Conservation (phyloP, 352 stramenopile species). For the Pythium vanterpoolii region DNA sequence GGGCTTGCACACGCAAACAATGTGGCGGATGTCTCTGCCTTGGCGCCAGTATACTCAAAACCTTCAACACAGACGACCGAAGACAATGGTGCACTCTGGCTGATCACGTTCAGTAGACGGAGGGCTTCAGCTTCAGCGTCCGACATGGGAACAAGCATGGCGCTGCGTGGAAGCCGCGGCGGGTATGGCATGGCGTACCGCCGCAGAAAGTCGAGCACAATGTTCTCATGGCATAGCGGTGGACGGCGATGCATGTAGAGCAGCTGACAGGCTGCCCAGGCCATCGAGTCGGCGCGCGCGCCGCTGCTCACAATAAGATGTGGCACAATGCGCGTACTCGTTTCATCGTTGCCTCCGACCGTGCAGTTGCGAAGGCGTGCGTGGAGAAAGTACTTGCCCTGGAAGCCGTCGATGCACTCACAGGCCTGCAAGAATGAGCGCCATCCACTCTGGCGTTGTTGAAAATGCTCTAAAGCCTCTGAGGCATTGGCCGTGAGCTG, state of each 20-base stretch:
- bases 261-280: conserved; percentile 47
- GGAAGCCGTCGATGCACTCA: conserved; percentile 28
- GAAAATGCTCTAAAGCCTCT: conserved; percentile 9
- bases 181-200: conserved; percentile 30
- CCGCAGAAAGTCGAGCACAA: conserved; percentile 41
- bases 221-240: conserved; percentile 42
- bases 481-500: conserved; percentile 15
- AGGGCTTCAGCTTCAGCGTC: conserved; percentile 39
- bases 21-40: conserved; percentile 30
- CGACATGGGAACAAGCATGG: conserved; percentile 23
- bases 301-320: conserved; percentile 44
- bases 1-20: conserved; percentile 29
- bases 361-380: conserved; percentile 41
- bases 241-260: conserved; percentile 44
- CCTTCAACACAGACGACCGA: conserved; percentile 47
- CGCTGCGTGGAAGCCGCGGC: conserved; percentile 1
- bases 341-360: conserved; percentile 25
- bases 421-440: conserved; percentile 48
- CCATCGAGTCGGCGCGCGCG: conserved; percentile 47
- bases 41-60: conserved; percentile 29
- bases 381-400: conserved; percentile 26
- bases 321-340: conserved; percentile 10
- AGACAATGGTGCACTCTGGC: conserved; percentile 41
- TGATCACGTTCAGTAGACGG: conserved; percentile 50
- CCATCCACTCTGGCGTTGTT: conserved; percentile 35